Percentiles rank a stretch among this genome's conserved stretches.
Evolutionary conservation across 768 basidiomycete genomes (phyloP).

Genomic region (Rhizopogon vinicolor): DNA sequence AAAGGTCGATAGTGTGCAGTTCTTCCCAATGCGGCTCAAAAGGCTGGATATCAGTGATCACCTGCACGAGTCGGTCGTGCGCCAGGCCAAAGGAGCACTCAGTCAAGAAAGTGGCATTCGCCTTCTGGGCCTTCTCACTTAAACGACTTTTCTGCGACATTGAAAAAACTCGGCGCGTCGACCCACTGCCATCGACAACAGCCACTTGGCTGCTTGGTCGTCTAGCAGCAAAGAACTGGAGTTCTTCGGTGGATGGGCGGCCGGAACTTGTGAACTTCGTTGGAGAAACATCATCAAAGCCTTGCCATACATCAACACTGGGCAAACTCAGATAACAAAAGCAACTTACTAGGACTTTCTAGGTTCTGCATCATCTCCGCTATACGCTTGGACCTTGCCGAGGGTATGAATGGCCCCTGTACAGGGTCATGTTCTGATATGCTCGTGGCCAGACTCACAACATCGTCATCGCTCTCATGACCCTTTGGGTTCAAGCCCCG

Average conservation of each 20-base stretch:
- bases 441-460: slow-evolving; percentile 14
- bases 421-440: slow-evolving; percentile 12
- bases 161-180: slow-evolving; percentile 40
- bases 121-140: slow-evolving; percentile 26
- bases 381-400: slow-evolving; percentile 75
- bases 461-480: slow-evolving; percentile 34
- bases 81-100: slow-evolving; percentile 96
- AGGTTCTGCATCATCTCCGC: slow-evolving; percentile 74
- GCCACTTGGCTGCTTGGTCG: slow-evolving; percentile 31
- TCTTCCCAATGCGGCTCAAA: slow-evolving; percentile 95
- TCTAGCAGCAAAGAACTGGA: slow-evolving; percentile 43
- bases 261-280: slow-evolving; percentile 48
- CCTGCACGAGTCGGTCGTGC: slow-evolving; percentile 86
- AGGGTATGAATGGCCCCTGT: slow-evolving; percentile 39
- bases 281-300: slow-evolving; percentile 47
- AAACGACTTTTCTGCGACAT: slow-evolving; percentile 36
- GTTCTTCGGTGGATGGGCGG: slow-evolving; percentile 37
- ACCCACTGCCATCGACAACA: slow-evolving; percentile 14
- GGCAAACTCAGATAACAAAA: not conserved
- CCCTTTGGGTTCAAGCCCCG: slow-evolving; percentile 43
- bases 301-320: slow-evolving; percentile 15
- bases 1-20: slow-evolving; percentile 68
- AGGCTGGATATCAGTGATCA: slow-evolving; percentile 92
- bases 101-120: slow-evolving; percentile 75
- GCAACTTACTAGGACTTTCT: slow-evolving; percentile 56